Conservation (phyloP, 495 filamentous ascomycete species). For the Viridothelium virens region DNA sequence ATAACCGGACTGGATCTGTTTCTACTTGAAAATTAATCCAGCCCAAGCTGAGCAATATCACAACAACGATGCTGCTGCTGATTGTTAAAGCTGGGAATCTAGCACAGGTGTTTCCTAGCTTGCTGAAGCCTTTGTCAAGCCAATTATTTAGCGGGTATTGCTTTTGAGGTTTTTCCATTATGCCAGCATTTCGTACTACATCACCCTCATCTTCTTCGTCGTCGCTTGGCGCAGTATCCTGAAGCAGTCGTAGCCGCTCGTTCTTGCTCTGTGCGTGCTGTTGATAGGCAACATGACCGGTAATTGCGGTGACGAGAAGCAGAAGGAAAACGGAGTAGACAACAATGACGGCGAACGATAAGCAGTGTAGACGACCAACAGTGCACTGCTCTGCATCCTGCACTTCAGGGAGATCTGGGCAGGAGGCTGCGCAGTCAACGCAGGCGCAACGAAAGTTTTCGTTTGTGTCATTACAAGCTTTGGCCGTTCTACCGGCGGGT, state of each 20-base stretch:
- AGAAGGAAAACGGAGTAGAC: conserved; percentile 70
- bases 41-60: conserved; percentile 69
- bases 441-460: conserved; percentile 82
- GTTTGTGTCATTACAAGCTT: conserved; percentile 82
- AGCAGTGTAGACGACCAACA: conserved; percentile 77
- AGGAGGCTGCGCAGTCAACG: conserved; percentile 80
- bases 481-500: conserved; percentile 40
- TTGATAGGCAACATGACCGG: conserved; percentile 65
- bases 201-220: conserved; percentile 88
- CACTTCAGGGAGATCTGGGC: conserved; percentile 69
- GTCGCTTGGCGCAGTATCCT: conserved; percentile 74
- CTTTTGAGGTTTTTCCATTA: conserved; percentile 61
- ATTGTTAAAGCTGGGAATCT: conserved; percentile 82
- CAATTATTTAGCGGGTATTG: conserved; percentile 71
- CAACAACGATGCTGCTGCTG: conserved; percentile 55
- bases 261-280: conserved; percentile 64
- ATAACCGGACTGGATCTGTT: conserved; percentile 79
- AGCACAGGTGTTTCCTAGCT: conserved; percentile 74
- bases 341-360: conserved; percentile 85
- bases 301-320: conserved; percentile 55
- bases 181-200: conserved; percentile 60
- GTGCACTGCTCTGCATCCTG: conserved; percentile 59
- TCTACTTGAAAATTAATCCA: conserved; percentile 84
- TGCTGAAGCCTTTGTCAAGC: conserved; percentile 70
- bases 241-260: conserved; percentile 75